Conservation (phyloP, 1,139 yeast species). For the Saccharomyces pastorianus region DNA sequence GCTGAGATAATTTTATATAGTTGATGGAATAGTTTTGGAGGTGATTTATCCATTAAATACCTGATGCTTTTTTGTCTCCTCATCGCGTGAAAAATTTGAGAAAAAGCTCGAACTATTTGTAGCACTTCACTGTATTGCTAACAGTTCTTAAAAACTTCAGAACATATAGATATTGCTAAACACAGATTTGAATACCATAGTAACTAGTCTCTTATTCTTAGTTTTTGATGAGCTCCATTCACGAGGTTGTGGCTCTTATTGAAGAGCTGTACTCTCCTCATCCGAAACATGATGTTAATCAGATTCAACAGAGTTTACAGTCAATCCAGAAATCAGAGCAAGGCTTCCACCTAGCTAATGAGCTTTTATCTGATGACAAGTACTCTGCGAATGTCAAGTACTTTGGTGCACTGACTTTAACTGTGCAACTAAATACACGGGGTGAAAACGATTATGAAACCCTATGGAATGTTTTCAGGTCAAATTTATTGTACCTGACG, state of each 20-base stretch:
- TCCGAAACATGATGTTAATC: conserved; percentile 36
- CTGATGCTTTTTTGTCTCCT: neutral
- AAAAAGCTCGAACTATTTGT: neutral
- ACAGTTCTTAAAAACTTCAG: neutral
- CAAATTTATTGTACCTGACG: conserved; percentile 24
- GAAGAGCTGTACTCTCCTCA: conserved; percentile 26
- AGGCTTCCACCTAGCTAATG: conserved; percentile 46
- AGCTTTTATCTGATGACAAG: conserved; percentile 35
- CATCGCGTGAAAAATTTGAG: neutral
- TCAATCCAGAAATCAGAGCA: conserved; percentile 44
- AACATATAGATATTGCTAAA: neutral
- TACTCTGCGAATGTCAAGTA: conserved; percentile 47
- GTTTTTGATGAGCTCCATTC: conserved; percentile 14
- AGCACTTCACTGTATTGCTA: neutral
- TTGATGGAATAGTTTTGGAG: neutral
- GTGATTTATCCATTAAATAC: neutral
- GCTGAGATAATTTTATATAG: neutral
- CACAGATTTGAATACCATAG: neutral
- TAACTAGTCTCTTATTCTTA: neutral
- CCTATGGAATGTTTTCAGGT: conserved; percentile 22
- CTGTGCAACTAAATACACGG: conserved; percentile 44
- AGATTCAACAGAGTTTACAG: conserved; percentile 47
- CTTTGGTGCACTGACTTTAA: conserved; percentile 66
- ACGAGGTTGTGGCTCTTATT: conserved; percentile 23
- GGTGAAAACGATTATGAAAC: conserved; percentile 12